These are phyloP conservation scores for Botrytis porri DNA, from an alignment of 2,329 filamentous ascomycete species.

Conservation along the genomic window DNA sequence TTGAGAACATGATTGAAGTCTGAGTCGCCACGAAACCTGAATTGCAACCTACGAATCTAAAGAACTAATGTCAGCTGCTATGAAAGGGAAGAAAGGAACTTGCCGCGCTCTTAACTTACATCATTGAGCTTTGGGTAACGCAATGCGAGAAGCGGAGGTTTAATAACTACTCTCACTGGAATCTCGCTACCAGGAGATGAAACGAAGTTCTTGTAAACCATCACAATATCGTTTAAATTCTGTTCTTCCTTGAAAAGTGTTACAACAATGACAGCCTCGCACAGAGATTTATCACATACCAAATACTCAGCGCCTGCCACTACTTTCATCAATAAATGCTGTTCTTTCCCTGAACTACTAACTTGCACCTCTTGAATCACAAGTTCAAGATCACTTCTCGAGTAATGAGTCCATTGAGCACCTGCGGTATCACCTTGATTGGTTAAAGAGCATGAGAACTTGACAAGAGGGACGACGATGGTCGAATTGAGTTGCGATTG, in stretches of 20 bases:
- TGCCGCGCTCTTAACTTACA: constrained; percentile 25
- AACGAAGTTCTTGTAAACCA: constrained; percentile 24
- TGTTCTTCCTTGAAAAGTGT: constrained; percentile 34
- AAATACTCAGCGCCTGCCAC: constrained; percentile 42
- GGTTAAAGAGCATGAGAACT: constrained; percentile 36
- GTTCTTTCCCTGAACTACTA: constrained; percentile 26
- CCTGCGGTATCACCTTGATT: constrained; percentile 24
- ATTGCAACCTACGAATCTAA: constrained; percentile 45
- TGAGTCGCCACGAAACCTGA: constrained; percentile 42
- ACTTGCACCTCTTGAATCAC: constrained; percentile 30
- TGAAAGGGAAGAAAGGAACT: neutral
- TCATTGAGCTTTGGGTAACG: constrained; percentile 36
- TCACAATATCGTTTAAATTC: constrained; percentile 32
- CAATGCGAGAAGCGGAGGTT: constrained; percentile 39
- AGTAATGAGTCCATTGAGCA: constrained; percentile 34
- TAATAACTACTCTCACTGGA: constrained; percentile 38
- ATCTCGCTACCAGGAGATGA: constrained; percentile 26
- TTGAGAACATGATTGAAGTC: constrained; percentile 38
- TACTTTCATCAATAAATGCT: constrained; percentile 39
- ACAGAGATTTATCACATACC: constrained; percentile 37
- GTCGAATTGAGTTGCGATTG: constrained; percentile 25
- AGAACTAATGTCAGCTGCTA: neutral
- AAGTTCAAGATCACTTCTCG: constrained; percentile 33
- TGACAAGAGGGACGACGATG: constrained; percentile 32
- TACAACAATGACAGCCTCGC: neutral